Base-by-base conservation (phyloP, 2,329 filamentous ascomycete genomes). In the Epichloe brachyelytri region DNA sequence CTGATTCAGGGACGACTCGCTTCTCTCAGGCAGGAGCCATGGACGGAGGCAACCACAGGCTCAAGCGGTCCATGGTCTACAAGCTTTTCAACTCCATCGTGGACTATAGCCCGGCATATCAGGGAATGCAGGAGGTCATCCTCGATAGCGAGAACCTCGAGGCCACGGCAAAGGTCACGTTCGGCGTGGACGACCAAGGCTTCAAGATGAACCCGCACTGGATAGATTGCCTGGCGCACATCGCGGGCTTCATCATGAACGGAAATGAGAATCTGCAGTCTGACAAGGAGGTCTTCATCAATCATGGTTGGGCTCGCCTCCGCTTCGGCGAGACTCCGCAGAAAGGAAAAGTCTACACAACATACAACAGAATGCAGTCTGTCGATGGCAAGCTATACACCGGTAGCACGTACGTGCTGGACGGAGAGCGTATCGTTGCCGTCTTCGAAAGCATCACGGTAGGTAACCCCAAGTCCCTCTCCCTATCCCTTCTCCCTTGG, bases 241-340 rank as follows among this genome's bases (percentile, higher is more conserved):
- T 81, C 50, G 77, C 78, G 0, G 79, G 79, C 20, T 82, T 82
- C 63, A 76, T 81, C 53, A 70, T 80, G 63, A 82, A 82, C 56
- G 30, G 30, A 11, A 30, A 30, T 4, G 30, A 30, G 30, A 30
- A 30, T 11, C 30, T 30, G 30, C 30, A 30, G 30, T 30, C 30
- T 10, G 30, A 30, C 10, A 30, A 30, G 30, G 30, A 30, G 30
- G 75, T 80, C 47, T 81, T 71, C 62, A 78, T 82, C 58, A 79
- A 77, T 12, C 78, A 81, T 57, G 78, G 77, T 36, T 81, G 78
- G 78, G 72, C 73, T 36, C 73, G 71, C 2, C 30, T 55, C 26
- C 37, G 44, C 8, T 22, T 51, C 19, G 30, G 17, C n/a, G 34
- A 50, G 46, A 5, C 11, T 14, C 46, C 45, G 1, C 38, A 41